Percentiles rank a stretch among this genome's conserved stretches.
Conservation (phyloP, 1,284 basidiomycete species). For the Cryptococcus wingfieldii region DNA sequence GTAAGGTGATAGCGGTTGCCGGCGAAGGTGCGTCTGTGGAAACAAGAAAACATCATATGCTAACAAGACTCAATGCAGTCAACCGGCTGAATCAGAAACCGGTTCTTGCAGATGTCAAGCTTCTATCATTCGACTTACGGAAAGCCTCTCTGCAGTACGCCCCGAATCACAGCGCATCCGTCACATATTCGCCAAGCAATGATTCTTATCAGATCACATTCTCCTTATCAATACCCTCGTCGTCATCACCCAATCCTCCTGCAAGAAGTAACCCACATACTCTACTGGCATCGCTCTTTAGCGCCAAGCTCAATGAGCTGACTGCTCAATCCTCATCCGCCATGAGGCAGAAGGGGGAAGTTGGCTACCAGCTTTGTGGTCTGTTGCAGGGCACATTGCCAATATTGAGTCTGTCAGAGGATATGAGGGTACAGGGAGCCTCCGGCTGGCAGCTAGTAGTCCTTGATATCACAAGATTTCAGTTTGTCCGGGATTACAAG, state of each 20-base stretch:
- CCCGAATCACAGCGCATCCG: slow-evolving; percentile 38
- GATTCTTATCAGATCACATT: slow-evolving; percentile 45
- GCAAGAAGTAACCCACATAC: slow-evolving; percentile 32
- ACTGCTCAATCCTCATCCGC: slow-evolving; percentile 2
- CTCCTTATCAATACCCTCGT: slow-evolving; percentile 8
- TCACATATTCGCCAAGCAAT: slow-evolving; percentile 40
- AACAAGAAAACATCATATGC: background rate
- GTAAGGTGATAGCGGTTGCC: slow-evolving; percentile 86
- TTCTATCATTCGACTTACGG: slow-evolving; percentile 80
- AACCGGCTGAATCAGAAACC: slow-evolving; percentile 70
- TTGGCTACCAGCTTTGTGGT: slow-evolving; percentile 29
- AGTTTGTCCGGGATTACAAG: slow-evolving; percentile 10
- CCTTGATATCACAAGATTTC: slow-evolving; percentile 5
- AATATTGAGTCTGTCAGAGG: slow-evolving; percentile 18
- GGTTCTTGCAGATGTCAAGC: slow-evolving; percentile 64
- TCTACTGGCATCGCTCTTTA: slow-evolving; percentile 29
- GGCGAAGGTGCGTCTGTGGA: slow-evolving; percentile 61
- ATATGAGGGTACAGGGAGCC: slow-evolving; percentile 2
- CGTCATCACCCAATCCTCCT: background rate
- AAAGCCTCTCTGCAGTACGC: slow-evolving; percentile 79
- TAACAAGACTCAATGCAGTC: slow-evolving; percentile 51
- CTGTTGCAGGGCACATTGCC: slow-evolving; percentile 30
- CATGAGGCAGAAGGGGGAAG: slow-evolving; percentile 6
- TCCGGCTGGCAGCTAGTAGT: slow-evolving; percentile 7
- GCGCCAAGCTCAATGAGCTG: slow-evolving; percentile 39